A percentile compares a stretch with the other conserved stretches of the same genome.
These are phyloP conservation scores for Phylloporus sp. DNA, from an alignment of 768 basidiomycete genomes.

Conservation along the genomic window DNA sequence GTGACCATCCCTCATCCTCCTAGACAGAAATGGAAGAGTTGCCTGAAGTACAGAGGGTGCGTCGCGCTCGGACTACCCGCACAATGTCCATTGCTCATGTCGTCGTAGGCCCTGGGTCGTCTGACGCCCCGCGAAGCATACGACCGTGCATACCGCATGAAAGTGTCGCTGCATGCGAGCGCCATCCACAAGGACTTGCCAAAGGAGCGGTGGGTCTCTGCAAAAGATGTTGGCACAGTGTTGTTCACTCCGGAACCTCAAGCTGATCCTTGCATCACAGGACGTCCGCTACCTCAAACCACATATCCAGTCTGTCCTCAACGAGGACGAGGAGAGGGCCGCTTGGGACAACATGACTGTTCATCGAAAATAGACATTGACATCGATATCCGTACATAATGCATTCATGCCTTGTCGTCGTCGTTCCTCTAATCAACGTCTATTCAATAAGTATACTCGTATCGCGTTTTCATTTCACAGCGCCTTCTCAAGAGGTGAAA, in stretches of 20 bases:
- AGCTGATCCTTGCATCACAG: constrained; percentile 38
- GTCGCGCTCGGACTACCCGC: constrained; percentile 18
- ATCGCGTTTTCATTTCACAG: constrained; percentile 33
- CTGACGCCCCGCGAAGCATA: constrained; percentile 75
- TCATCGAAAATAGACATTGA: constrained; percentile 52
- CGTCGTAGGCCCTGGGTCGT: constrained; percentile 71
- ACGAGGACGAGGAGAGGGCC: constrained; percentile 71
- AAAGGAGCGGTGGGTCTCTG: constrained; percentile 73
- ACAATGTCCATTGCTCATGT: neutral
- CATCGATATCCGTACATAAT: constrained; percentile 18
- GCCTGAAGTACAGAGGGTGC: constrained; percentile 70
- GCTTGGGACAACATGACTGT: constrained; percentile 79
- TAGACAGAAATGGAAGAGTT: constrained; percentile 70
- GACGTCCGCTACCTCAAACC: constrained; percentile 87
- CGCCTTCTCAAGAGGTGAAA: constrained; percentile 78
- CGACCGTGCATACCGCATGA: constrained; percentile 88
- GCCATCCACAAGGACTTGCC: constrained; percentile 76
- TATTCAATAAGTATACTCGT: constrained; percentile 13
- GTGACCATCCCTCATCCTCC: neutral
- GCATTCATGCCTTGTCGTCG: neutral
- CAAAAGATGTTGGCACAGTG: constrained; percentile 58
- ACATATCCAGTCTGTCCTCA: constrained; percentile 63
- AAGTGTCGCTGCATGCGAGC: constrained; percentile 69
- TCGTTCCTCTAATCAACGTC: neutral
- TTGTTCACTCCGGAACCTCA: constrained; percentile 1